phyloP scores from a whole-genome alignment of 306 rosid species.

The Purshia tridentata region DNA sequence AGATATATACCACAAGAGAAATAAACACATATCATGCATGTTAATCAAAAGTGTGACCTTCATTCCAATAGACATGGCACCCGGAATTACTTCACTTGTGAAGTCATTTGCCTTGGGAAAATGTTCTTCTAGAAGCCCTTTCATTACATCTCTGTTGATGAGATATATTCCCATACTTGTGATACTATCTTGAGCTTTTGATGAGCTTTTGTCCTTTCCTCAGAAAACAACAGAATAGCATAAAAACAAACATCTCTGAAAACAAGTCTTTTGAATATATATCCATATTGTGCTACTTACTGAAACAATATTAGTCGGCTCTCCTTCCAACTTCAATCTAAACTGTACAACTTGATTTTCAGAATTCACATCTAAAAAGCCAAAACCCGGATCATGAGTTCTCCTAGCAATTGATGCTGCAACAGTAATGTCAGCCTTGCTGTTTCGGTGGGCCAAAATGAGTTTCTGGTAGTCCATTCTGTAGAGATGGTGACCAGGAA shows the following conservation, averaged over 20 bases:
- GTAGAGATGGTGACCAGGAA: constrained; percentile 46
- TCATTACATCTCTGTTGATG: constrained; percentile 27
- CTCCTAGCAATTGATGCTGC: constrained; percentile 27
- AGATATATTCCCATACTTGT: constrained; percentile 44
- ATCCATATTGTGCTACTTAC: constrained; percentile 24
- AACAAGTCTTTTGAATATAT: neutral
- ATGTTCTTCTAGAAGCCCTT: constrained; percentile 30
- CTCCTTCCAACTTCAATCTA: constrained; percentile 20
- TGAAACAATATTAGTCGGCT: neutral
- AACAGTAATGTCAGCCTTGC: constrained; percentile 35
- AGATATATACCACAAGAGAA: neutral
- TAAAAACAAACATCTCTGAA: constrained; percentile 2
- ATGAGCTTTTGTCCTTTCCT: constrained; percentile 16
- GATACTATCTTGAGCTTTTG: constrained; percentile 7
- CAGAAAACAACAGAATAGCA: constrained; percentile 2
- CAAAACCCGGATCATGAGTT: constrained; percentile 35
- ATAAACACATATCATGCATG: neutral
- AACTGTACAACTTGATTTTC: constrained; percentile 25
- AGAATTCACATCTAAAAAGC: constrained; percentile 29
- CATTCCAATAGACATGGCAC: constrained; percentile 40
- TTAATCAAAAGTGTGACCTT: constrained; percentile 24
- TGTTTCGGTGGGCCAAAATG: constrained; percentile 29
- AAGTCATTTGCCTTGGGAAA: constrained; percentile 36
- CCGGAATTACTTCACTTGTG: constrained; percentile 40
- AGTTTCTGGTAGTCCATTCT: constrained; percentile 43